Conservation (phyloP, 2,329 filamentous ascomycete genomes). For the Rhexocercosporidium sp. region DNA sequence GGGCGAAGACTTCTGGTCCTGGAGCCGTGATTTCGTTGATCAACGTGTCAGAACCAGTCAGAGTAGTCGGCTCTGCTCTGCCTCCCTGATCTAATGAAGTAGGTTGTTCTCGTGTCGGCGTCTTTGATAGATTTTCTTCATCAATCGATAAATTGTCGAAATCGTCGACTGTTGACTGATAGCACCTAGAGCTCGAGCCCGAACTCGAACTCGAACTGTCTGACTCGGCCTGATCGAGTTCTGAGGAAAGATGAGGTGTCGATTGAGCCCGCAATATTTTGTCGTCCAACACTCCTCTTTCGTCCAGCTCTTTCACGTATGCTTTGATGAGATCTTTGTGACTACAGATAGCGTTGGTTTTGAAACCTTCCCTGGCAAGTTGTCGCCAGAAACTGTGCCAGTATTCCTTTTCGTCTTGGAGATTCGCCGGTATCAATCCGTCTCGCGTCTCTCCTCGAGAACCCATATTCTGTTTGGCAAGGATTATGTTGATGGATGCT, state of each 20-base stretch:
- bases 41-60: background rate
- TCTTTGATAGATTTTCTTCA: background rate
- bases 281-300: slow-evolving; percentile 19
- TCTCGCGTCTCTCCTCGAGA: slow-evolving; percentile 21
- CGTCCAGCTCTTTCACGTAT: slow-evolving; percentile 31
- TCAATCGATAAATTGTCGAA: background rate
- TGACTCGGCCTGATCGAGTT: background rate
- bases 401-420: slow-evolving; percentile 52
- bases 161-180: background rate
- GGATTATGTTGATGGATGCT: slow-evolving; percentile 13
- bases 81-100: background rate
- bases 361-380: slow-evolving; percentile 60
- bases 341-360: slow-evolving; percentile 54
- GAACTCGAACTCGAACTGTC: background rate
- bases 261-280: background rate
- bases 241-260: background rate
- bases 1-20: no score
- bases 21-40: background rate
- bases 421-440: slow-evolving; percentile 25
- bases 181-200: background rate
- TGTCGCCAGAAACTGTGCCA: slow-evolving; percentile 61
- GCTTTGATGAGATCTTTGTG: slow-evolving; percentile 51
- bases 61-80: background rate
- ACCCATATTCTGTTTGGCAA: slow-evolving; percentile 4
- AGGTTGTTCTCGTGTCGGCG: background rate